A percentile compares a stretch with the other conserved stretches of the same genome.
Evolutionary conservation across 2,329 filamentous ascomycete genomes (phyloP).

Genomic region (Colletotrichum godetiae): DNA sequence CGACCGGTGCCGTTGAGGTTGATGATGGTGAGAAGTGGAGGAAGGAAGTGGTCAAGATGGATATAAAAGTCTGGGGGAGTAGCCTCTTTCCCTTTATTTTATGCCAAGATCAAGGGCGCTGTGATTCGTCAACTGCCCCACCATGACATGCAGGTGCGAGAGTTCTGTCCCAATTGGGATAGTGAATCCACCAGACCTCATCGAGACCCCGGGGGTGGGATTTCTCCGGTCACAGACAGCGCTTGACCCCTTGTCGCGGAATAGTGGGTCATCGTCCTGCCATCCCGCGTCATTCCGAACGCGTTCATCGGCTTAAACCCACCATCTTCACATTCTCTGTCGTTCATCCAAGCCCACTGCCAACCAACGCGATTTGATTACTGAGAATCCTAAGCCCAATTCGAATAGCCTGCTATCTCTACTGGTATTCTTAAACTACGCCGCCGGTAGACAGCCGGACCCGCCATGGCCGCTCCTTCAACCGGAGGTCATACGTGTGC

Average conservation of each 20-base stretch:
- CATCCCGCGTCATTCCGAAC: background rate
- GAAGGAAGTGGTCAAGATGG: background rate
- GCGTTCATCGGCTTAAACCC: conserved; percentile 34
- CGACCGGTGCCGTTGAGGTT: background rate
- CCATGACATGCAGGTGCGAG: background rate
- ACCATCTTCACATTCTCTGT: conserved; percentile 19
- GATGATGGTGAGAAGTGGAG: background rate
- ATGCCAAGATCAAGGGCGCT: background rate
- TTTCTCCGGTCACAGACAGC: conserved; percentile 13
- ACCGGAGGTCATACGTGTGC: conserved; percentile 30
- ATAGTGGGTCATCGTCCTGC: background rate
- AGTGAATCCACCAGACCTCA: background rate
- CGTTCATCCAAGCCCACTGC: conserved; percentile 6
- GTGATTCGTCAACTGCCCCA: background rate
- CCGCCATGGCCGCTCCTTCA: conserved; percentile 15
- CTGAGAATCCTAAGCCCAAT: background rate
- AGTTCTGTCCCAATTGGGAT: background rate
- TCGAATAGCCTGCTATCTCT: background rate
- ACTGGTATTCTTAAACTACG: background rate
- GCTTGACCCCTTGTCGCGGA: background rate
- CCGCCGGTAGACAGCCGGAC: background rate
- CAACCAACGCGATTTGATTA: background rate
- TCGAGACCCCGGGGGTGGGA: conserved; percentile 5
- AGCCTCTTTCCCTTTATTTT: background rate
- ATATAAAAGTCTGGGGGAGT: background rate